Base-by-base conservation (phyloP, 495 filamentous ascomycete species). In the Neurospora tetraspora region DNA sequence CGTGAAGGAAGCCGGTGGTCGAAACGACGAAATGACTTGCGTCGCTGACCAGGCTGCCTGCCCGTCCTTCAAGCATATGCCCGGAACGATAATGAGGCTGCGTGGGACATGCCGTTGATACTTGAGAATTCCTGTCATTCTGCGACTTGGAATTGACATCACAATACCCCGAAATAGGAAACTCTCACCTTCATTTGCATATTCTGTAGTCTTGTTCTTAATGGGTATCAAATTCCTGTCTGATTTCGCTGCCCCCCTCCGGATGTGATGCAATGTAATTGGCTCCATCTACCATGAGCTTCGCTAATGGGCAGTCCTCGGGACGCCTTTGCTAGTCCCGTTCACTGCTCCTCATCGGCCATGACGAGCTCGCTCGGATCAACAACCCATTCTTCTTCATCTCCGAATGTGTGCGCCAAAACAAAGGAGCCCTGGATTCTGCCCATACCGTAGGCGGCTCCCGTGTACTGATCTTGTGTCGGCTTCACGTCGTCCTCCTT, bases 371-470 rank as follows among this genome's bases (percentile, higher is more conserved):
- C 78, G 42, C 77, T 70, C 0, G 77, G 74, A 70, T 75, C 75
- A 18, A 80, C 73, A 2, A 78, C 77, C 84, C 84, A 86, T 31
- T 83, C 83, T 68, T 84, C 79, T 40, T 84, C 82, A 39, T 85
- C 81, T n/a, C 78, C 82, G 81, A 83, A 90, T 40, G 86, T 81
- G 34, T 85, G 88, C n/a, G 80, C 85, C 10, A 87, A 78, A 11
- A 87, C 82, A 78, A 89, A 90, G 73, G 86, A 87, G 42, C 85
- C 87, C 81, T 85, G 83, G 42, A 91, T 82, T 74, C 84, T 83
- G 39, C 89, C 89, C 85, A 90, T 89, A 53, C 83, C 82, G 68
- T 81, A 83, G 11, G 86, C 87, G 43, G 78, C 79, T 2, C 86
- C 88, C 5, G 74, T 72, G 20, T 71, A 42, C 65, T 77, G 75